Percentiles rank a stretch among this genome's conserved stretches.
phyloP scores from a whole-genome alignment of 805 yeast species.

The Lipomyces orientalis region DNA sequence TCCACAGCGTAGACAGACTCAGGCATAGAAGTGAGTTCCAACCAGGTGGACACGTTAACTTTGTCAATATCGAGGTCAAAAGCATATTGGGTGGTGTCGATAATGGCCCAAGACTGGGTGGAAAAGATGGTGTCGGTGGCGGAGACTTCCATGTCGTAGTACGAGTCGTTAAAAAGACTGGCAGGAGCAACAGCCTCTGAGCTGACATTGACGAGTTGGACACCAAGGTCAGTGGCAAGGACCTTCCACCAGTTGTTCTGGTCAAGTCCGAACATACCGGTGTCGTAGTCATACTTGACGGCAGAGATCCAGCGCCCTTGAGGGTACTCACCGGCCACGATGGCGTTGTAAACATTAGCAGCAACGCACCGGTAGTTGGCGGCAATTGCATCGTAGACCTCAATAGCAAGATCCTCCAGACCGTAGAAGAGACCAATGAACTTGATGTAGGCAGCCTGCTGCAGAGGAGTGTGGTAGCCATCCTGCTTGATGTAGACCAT shows the following conservation, averaged over 20 bases:
- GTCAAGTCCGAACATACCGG: conserved; percentile 6
- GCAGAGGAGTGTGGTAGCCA: conserved; percentile 14
- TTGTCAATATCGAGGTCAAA: conserved; percentile 10
- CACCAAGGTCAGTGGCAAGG: conserved; percentile 24
- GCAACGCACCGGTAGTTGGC: conserved; percentile 24
- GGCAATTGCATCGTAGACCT: conserved; percentile 20
- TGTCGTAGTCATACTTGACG: conserved; percentile 2
- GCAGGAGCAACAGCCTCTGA: conserved; percentile 4
- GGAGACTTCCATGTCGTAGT: background rate
- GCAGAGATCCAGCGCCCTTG: conserved; percentile 19
- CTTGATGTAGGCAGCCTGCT: conserved; percentile 23
- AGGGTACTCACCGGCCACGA: conserved; percentile 11
- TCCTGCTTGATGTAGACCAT: conserved; percentile 15
- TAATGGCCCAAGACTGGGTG: conserved; percentile 20
- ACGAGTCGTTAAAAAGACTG: background rate
- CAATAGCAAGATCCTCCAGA: conserved; percentile 15
- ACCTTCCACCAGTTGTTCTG: conserved; percentile 14
- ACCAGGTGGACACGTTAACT: conserved; percentile 10
- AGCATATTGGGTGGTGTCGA: conserved; percentile 19
- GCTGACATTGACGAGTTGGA: conserved; percentile 20
- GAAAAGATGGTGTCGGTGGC: conserved; percentile 5
- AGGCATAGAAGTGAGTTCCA: conserved; percentile 13
- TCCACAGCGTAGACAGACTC: conserved; percentile 6
- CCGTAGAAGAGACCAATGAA: conserved; percentile 16
- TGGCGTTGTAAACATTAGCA: conserved; percentile 17